These are phyloP conservation scores for Leptomonas pyrrhocoris DNA, from an alignment of 208 protist species.

Conservation along the genomic window DNA sequence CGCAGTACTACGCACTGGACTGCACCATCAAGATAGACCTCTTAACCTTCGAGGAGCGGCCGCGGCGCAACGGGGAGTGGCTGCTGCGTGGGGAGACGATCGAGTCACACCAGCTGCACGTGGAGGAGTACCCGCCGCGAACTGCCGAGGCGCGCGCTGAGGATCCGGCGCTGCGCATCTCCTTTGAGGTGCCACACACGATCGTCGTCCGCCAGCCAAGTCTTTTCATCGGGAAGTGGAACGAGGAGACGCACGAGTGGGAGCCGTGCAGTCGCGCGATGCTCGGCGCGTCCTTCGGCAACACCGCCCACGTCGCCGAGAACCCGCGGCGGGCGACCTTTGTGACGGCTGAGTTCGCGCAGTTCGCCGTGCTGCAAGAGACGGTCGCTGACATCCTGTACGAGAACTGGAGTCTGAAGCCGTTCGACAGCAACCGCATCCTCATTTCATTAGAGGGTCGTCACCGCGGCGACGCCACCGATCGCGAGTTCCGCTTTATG, in stretches of 20 bases:
- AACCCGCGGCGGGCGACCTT: slow-evolving; percentile 71
- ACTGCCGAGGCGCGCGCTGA: slow-evolving; percentile 55
- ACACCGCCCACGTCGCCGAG: slow-evolving; percentile 28
- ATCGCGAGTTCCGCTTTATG: slow-evolving; percentile 87
- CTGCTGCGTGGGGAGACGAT: slow-evolving; percentile 72
- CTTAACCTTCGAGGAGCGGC: slow-evolving; percentile 79
- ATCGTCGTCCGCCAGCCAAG: slow-evolving; percentile 84
- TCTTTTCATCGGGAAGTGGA: slow-evolving; percentile 89
- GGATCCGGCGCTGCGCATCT: slow-evolving; percentile 78
- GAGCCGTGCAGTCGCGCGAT: slow-evolving; percentile 83
- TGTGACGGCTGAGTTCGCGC: slow-evolving; percentile 70
- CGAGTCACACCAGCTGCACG: slow-evolving; percentile 69
- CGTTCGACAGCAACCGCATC: slow-evolving; percentile 68
- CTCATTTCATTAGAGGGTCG: slow-evolving; percentile 80
- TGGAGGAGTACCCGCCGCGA: slow-evolving; percentile 79
- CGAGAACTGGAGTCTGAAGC: slow-evolving; percentile 81
- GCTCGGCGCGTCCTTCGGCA: slow-evolving; percentile 51
- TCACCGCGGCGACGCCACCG: slow-evolving; percentile 77
- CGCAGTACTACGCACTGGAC: slow-evolving; percentile 86
- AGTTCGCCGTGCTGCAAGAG: slow-evolving; percentile 90
- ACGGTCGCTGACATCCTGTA: slow-evolving; percentile 91
- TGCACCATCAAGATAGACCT: slow-evolving; percentile 90
- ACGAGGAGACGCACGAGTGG: slow-evolving; percentile 64
- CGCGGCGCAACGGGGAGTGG: slow-evolving; percentile 77
- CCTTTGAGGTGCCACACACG: slow-evolving; percentile 81